These are phyloP conservation scores for Westerdykella sp. DNA, from an alignment of 2,329 filamentous ascomycete genomes.

Conservation along the genomic window DNA sequence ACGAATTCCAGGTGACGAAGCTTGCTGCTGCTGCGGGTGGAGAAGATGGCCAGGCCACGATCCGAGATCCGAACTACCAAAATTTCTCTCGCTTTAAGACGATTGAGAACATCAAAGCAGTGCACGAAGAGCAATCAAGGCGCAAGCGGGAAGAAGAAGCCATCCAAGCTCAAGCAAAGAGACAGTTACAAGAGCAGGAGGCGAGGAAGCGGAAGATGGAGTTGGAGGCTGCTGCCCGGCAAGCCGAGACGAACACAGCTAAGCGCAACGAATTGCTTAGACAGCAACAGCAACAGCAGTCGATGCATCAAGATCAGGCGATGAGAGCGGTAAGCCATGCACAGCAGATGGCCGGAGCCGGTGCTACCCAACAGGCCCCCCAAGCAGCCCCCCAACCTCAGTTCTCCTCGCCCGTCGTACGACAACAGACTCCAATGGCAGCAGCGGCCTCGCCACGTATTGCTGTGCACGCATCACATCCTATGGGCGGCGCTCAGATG, in stretches of 20 bases:
- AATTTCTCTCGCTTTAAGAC: constrained; percentile 89
- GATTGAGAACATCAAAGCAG: constrained; percentile 73
- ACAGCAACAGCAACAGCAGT: constrained; percentile 47
- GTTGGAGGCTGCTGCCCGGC: constrained; percentile 36
- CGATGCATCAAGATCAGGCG: constrained; percentile 39
- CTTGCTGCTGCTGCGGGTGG: constrained; percentile 53
- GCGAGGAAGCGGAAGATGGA: constrained; percentile 46
- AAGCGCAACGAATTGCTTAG: constrained; percentile 38
- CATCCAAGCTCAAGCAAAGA: constrained; percentile 41
- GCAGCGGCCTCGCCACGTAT: constrained; percentile 40
- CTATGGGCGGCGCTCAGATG: constrained; percentile 43
- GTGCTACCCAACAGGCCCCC: constrained; percentile 37
- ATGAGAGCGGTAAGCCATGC: constrained; percentile 35
- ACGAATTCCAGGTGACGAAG: constrained; percentile 66
- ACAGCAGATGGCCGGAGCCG: constrained; percentile 22
- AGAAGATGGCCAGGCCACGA: constrained; percentile 57
- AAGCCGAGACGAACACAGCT: constrained; percentile 34
- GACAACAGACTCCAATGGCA: constrained; percentile 43
- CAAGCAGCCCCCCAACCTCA: constrained; percentile 53
- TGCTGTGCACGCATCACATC: constrained; percentile 26
- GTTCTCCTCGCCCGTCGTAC: constrained; percentile 58
- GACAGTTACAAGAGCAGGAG: constrained; percentile 61
- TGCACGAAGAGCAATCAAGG: constrained; percentile 65
- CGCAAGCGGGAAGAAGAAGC: constrained; percentile 47
- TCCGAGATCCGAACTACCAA: constrained; percentile 67